phyloP scores from a whole-genome alignment of 2,329 filamentous ascomycete species.

The Hymenotorrendiella dingleyae region DNA sequence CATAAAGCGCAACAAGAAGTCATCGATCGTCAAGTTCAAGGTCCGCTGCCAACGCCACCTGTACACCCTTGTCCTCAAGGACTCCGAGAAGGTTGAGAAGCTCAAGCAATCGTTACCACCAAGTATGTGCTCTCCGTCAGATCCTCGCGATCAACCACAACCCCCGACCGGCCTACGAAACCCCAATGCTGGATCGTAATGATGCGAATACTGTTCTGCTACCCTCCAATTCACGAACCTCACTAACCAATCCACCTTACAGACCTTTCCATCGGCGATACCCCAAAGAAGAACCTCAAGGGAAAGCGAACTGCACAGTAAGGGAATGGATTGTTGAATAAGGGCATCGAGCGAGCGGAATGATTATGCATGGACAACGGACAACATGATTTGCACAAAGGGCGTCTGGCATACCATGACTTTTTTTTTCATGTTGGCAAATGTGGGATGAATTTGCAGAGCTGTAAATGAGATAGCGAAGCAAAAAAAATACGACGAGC shows the following conservation, averaged over 20 bases:
- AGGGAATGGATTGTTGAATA: slow-evolving; percentile 3
- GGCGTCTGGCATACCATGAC: background rate
- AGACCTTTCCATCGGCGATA: slow-evolving; percentile 55
- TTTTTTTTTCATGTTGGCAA: too few species aligned
- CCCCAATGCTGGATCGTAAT: slow-evolving; percentile 40
- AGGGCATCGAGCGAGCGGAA: background rate
- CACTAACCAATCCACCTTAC: slow-evolving; percentile 15
- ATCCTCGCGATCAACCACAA: slow-evolving; percentile 44
- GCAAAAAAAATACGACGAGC: slow-evolving; percentile 1
- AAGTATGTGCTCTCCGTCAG: slow-evolving; percentile 58
- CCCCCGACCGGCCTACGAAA: slow-evolving; percentile 26
- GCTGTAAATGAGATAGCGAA: slow-evolving; percentile 1
- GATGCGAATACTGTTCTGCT: background rate
- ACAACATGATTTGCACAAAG: slow-evolving; percentile 2
- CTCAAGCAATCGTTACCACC: slow-evolving; percentile 98
- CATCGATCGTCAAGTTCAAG: slow-evolving; percentile 99
- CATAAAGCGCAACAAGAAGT: slow-evolving; percentile 93
- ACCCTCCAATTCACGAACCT: background rate
- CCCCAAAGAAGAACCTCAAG: slow-evolving; percentile 54
- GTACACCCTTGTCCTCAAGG: slow-evolving; percentile 98
- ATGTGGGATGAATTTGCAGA: background rate
- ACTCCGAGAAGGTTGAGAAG: slow-evolving; percentile 99
- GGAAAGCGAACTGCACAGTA: slow-evolving; percentile 30
- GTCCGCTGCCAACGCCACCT: slow-evolving; percentile 95
- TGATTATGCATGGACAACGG: background rate